Percentiles rank a stretch among this genome's conserved stretches.
Conservation (phyloP, 2,329 filamentous ascomycete genomes). For the Aureobasidium sp. region DNA sequence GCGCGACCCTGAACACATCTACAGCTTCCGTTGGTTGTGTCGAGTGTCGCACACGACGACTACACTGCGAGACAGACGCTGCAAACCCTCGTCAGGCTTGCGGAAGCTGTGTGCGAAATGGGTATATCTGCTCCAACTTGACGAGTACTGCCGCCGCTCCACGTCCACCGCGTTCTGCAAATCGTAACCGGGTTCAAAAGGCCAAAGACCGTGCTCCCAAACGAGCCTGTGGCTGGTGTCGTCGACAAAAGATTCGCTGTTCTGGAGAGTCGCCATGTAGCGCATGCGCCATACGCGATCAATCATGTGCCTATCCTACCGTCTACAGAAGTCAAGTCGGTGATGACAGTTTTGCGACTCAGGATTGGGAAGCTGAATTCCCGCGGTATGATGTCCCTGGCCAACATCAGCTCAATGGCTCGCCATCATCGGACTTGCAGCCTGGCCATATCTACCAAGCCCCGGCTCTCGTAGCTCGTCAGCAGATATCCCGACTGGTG, state of each 20-base stretch:
- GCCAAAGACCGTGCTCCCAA: not conserved
- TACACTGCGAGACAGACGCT: slow-evolving; percentile 1
- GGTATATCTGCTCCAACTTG: slow-evolving; percentile 4
- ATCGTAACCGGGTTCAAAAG: not conserved
- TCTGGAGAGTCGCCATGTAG: not conserved
- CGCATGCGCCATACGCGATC: not conserved
- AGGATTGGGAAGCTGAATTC: not conserved
- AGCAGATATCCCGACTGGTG: not conserved
- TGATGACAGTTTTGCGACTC: not conserved
- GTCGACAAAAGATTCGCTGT: slow-evolving; percentile 6
- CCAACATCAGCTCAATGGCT: not conserved
- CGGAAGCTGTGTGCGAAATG: slow-evolving; percentile 8
- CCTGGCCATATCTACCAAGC: not conserved
- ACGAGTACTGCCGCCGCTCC: not conserved
- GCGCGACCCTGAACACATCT: not conserved
- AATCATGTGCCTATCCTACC: not conserved
- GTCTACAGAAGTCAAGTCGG: not conserved
- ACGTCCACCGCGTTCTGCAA: not conserved
- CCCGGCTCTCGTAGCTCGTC: not conserved
- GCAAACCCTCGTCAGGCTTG: slow-evolving; percentile 3
- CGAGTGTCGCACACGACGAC: slow-evolving; percentile 9
- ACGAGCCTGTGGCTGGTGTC: slow-evolving; percentile 6
- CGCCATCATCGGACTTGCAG: not conserved
- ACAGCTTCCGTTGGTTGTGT: slow-evolving; percentile 1
- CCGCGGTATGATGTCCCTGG: not conserved